Evolutionary conservation across 1,284 basidiomycete species (phyloP), one percentile per base, ranked within the genome.

Genomic region (Melanopsichium pennsylvanicum): DNA sequence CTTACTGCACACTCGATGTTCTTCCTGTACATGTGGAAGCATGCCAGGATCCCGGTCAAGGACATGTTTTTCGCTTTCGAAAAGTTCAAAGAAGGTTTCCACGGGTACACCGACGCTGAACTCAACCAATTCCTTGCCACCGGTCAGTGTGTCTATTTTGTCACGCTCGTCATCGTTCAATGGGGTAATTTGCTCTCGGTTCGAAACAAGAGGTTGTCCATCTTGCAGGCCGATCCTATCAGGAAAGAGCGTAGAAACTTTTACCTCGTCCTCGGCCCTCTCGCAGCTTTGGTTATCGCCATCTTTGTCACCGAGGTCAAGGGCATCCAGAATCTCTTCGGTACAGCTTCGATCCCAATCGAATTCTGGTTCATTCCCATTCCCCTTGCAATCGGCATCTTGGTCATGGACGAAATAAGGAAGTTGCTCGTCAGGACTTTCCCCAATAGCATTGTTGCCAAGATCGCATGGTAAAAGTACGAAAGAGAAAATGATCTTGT

Each of bases 101-200:
- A 86, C 51, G 82, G 84, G 19, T 87, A 86, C 74, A 69, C 74
- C 77, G 45, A 47, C 60, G 81, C 50, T 6, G 80, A 75, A 33
- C 71, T 70, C 62, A 73, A 72, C 44, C 35, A 85, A 56, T 76
- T 84, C 15, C 81, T 86, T 22, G 77, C 81, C 56, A 72, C 80
- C 33, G 76, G 61, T 11, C 57, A 76, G 52, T 42, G 61, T 33
- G 56, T 74, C 63, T 83, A 83, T 76, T 87, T 86, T 79, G 86
- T 86, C 82, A 88, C 86, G 26, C 83, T 89, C 34, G 86, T 89
- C 41, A 83, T 88, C 57, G 87, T 87, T 85, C 88, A 89, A 82
- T 89, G 86, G 84, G 87, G 45, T 35, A 73, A 75, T 50, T 45
- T 77, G 47, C 57, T 75, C 19, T 50, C 47, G 25, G 84, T 85